Evolutionary conservation across 192 early-diverging fungal species (phyloP), one percentile per base, ranked within the genome.

Genomic region (Coemansia reversa): DNA sequence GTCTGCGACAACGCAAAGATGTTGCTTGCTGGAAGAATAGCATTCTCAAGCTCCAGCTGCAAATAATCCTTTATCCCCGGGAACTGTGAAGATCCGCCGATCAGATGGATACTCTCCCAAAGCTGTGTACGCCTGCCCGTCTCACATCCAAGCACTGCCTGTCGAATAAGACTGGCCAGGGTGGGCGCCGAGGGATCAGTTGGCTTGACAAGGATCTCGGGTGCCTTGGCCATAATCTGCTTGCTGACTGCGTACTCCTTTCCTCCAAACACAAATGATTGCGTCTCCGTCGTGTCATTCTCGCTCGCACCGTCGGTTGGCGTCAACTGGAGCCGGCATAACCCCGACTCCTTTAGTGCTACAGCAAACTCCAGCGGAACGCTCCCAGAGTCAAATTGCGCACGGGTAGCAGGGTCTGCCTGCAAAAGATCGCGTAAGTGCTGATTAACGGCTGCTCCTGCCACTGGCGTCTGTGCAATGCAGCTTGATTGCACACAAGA

Each of bases 61-160:
- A 97, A 61, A 6, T 55, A 47, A 30, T 70, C 74, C 29, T 69
- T 72, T 39, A 82, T 66, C 18, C 91, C 89, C 63, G 65, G 23
- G 20, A 78, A 75, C 52, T 66, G 69, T 33, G 84, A 82, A 20
- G 83, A 84, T 2, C 97, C 97, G 35, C 97, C 97, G 0, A 92
- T 92, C 2, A 98, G 32, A 11, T 93, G 79, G 32, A 97, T 84
- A 62, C 83, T 82, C 60, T 97, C 95, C 92, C 92, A 96, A 51
- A 97, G 75, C 45, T 75, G 65, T n/a, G 84, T 78, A 25, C 95
- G 86, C 55, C 87, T 90, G 50, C 93, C 92, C 1, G 86, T 65
- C 65, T 90, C 87, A 80, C 93, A 84, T 35, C 63, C 73, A 27
- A 85, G 79, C 20, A 90, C 83, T 2, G 86, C 81, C 24, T 87